Percentiles rank a stretch among this genome's conserved stretches.
Conservation (phyloP, 345 rosid species). For the Aquilaria malaccensis region DNA sequence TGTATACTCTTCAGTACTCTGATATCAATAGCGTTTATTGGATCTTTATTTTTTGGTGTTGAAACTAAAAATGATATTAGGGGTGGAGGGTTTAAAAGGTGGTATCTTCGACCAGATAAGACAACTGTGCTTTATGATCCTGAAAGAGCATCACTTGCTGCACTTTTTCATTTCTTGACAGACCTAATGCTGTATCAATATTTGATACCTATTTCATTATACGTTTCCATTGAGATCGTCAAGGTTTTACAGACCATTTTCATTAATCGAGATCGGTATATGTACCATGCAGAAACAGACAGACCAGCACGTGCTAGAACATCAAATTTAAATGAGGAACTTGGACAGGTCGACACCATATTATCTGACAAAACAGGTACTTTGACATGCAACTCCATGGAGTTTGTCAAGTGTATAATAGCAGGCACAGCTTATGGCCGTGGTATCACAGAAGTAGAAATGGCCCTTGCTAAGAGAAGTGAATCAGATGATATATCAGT, state of each 20-base stretch:
- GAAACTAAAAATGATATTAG: slow-evolving; percentile 41
- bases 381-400: slow-evolving; percentile 88
- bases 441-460: slow-evolving; percentile 74
- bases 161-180: slow-evolving; percentile 70
- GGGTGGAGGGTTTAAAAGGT: slow-evolving; percentile 37
- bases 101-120: slow-evolving; percentile 69
- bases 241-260: slow-evolving; percentile 76
- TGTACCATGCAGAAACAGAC: slow-evolving; percentile 57
- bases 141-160: slow-evolving; percentile 35
- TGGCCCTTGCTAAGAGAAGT: slow-evolving; percentile 33
- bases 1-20: slow-evolving; percentile 62
- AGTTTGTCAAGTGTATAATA: slow-evolving; percentile 73
- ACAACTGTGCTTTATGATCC: slow-evolving; percentile 55
- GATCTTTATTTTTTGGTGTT: slow-evolving; percentile 55
- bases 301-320: slow-evolving; percentile 72
- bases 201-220: slow-evolving; percentile 75
- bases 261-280: slow-evolving; percentile 58
- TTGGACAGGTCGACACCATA: slow-evolving; percentile 68
- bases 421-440: slow-evolving; percentile 58
- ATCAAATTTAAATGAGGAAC: slow-evolving; percentile 82
- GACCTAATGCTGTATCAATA: slow-evolving; percentile 79
- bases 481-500: slow-evolving; percentile 22
- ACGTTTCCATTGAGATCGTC: slow-evolving; percentile 71
- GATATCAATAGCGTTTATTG: slow-evolving; percentile 48
- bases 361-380: slow-evolving; percentile 89